Evolutionary conservation across 1,284 basidiomycete genomes (phyloP).

Genomic region (Anthracocystis panici-leucophaei): DNA sequence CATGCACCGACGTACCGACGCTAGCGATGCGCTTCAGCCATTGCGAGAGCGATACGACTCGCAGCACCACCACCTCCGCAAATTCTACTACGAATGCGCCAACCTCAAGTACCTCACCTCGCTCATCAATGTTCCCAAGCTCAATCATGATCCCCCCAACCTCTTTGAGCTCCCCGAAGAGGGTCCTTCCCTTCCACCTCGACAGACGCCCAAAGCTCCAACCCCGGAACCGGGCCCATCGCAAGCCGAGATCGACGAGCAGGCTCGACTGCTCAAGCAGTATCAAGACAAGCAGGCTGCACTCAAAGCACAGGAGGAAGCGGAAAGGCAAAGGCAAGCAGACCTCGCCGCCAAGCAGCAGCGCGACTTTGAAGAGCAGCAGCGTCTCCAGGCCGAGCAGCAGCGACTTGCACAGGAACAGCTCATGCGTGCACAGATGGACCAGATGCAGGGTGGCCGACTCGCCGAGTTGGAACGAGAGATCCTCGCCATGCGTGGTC

Average conservation of each 20-base stretch:
- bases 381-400: constrained; percentile 86
- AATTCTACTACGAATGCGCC: constrained; percentile 69
- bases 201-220: constrained; percentile 54
- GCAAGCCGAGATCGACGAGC: constrained; percentile 82
- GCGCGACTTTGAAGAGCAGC: constrained; percentile 89
- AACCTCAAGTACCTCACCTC: constrained; percentile 69
- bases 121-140: constrained; percentile 69
- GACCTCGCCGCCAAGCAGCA: constrained; percentile 86
- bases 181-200: constrained; percentile 58
- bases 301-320: constrained; percentile 81
- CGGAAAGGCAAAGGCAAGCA: constrained; percentile 82
- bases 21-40: constrained; percentile 67
- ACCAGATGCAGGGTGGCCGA: constrained; percentile 73
- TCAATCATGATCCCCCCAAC: constrained; percentile 69
- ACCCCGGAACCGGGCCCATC: constrained; percentile 61
- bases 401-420: constrained; percentile 90
- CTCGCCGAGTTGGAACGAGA: constrained; percentile 89
- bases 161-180: constrained; percentile 67
- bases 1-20: constrained; percentile 69
- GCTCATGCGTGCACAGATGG: constrained; percentile 79
- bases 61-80: constrained; percentile 67
- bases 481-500: constrained; percentile 90
- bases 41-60: constrained; percentile 66
- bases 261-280: constrained; percentile 93
- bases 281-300: constrained; percentile 95